phyloP scores from a whole-genome alignment of 371 early-diverging fungal genomes.

The Rhizopus sp. region DNA sequence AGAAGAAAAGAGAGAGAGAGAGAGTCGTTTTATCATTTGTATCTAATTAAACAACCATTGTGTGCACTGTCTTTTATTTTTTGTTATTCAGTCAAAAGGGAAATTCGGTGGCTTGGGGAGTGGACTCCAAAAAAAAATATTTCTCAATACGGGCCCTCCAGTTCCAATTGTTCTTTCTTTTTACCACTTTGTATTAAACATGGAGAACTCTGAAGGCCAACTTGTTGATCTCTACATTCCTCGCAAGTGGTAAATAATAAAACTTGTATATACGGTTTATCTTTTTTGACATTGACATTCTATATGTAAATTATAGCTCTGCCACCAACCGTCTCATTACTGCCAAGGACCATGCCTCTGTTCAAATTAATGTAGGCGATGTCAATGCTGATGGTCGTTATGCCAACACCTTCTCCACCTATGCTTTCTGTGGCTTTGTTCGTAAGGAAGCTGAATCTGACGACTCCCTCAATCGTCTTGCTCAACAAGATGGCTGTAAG shows the following conservation, averaged over 20 bases:
- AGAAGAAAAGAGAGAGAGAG: no score
- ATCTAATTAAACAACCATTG: no score
- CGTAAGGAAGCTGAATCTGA: constrained; percentile 92
- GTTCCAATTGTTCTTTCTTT: constrained; percentile 15
- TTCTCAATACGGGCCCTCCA: no score
- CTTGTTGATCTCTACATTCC: constrained; percentile 94
- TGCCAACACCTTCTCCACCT: constrained; percentile 82
- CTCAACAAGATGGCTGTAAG: constrained; percentile 85
- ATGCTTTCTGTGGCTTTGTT: constrained; percentile 93
- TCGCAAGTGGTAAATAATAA: constrained; percentile 82
- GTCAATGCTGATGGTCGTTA: constrained; percentile 88
- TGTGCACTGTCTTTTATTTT: no score
- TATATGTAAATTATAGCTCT: constrained; percentile 31
- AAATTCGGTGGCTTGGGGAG: no score
- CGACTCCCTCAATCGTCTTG: constrained; percentile 96
- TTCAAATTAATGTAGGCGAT: constrained; percentile 97
- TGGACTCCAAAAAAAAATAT: no score
- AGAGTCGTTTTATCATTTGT: no score
- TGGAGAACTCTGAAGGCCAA: constrained; percentile 75
- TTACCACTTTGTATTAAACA: constrained; percentile 33
- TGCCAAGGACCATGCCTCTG: constrained; percentile 95
- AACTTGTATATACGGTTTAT: no score
- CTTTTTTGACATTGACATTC: no score
- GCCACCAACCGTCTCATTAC: constrained; percentile 59
- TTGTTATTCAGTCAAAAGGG: no score